Conservation (phyloP, 805 yeast species). For the Peterozyma toletana region DNA sequence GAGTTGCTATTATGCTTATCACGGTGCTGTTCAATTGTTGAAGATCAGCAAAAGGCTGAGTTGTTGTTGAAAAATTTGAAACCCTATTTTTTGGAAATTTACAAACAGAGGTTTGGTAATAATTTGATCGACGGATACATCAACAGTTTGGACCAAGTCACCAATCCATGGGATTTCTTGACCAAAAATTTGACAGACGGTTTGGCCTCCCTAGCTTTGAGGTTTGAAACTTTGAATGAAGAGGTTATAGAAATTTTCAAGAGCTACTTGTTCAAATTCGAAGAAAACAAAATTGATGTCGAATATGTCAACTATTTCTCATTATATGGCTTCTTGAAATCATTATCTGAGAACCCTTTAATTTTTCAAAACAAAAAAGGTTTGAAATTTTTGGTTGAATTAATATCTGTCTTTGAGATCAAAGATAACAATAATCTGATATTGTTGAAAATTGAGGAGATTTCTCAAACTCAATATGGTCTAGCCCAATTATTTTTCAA, state of each 20-base stretch:
- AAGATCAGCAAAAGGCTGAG: constrained; percentile 29
- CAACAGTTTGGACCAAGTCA: constrained; percentile 18
- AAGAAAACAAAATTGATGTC: constrained; percentile 2
- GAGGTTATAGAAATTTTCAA: constrained; percentile 15
- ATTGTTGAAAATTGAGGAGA: constrained; percentile 44
- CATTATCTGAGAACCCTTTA: constrained; percentile 12
- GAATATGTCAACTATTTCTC: constrained; percentile 21
- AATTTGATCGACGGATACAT: constrained; percentile 14
- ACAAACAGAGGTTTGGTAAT: constrained; percentile 39
- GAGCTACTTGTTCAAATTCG: constrained; percentile 14
- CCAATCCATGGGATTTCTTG: constrained; percentile 32
- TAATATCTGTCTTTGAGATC: background rate
- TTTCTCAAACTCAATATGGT: background rate
- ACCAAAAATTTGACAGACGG: constrained; percentile 25
- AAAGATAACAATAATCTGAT: constrained; percentile 35
- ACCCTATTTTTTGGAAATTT: constrained; percentile 42
- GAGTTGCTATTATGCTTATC: constrained; percentile 42
- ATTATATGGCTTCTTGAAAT: constrained; percentile 28
- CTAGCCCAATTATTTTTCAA: background rate
- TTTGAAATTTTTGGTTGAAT: background rate
- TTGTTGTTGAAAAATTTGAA: constrained; percentile 33
- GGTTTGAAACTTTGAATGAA: constrained; percentile 19
- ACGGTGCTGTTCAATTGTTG: constrained; percentile 30
- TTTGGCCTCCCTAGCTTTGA: constrained; percentile 17
- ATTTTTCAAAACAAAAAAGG: background rate